Evolutionary conservation across 2,329 filamentous ascomycete species (phyloP), one percentile per base, ranked within the genome.

Genomic region (Trichoderma brevicompactum): DNA sequence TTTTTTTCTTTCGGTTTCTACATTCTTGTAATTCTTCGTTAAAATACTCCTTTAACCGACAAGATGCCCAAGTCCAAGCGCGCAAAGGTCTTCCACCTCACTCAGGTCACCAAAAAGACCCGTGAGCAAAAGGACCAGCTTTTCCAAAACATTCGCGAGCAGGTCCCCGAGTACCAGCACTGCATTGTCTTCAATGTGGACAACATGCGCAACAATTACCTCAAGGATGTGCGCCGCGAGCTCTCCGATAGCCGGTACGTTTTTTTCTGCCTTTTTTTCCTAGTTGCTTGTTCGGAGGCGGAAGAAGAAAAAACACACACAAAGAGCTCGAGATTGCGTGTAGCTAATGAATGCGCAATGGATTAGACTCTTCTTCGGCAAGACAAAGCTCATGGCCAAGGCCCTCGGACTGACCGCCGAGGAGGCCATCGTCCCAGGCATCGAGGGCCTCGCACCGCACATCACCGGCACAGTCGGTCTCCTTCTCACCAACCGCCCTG

Each of bases 351-450:
- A 10, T 9, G 2, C 10, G 32, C 7, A 10, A 19, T 17, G 23
- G 15, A 56, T 54, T 73, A 95, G 94, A 72, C 83, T 99, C 77
- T 98, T 98, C 87, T 98, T 97, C 80, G 95, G 94, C 81, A 99
- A 98, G 83, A 98, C 94, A 67, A 98, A 98, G 82, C 94, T 99
- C 78, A 98, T 98, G 93, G 89, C 92, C 73, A 94, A 95, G 80
- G 94, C 95, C 65, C 90, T 99, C 32, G 95, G 95, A 75, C 86
- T 86, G 69, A 89, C 84, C 62, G 84, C 88, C 70, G 90, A 91
- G 74, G 90, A 92, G 73, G 92, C 94, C 80, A 86, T 91, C 79
- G 91, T 92, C 71, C 87, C 91, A 50, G 92, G 92, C 75, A 87
- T 95, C 73, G 83, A 92, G 76, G 80, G 81, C 68, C 87, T 97